Percentiles rank a stretch among this genome's conserved stretches.
Conservation (phyloP, 1,284 basidiomycete genomes). For the Wallemia mellicola region DNA sequence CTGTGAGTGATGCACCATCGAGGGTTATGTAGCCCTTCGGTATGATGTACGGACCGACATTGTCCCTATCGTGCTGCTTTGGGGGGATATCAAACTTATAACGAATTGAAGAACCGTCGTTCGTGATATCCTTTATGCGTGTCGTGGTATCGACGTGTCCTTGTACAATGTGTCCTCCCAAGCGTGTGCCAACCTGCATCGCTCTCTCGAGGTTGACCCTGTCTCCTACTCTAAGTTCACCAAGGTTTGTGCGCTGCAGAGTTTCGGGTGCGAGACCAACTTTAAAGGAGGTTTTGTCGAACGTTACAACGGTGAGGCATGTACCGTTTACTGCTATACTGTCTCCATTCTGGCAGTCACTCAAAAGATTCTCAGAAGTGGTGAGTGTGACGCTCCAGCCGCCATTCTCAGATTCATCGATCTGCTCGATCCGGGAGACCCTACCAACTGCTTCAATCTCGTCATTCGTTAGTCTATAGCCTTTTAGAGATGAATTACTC, state of each 20-base stretch:
- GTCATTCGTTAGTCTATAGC: not conserved
- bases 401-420: constrained; percentile 22
- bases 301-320: constrained; percentile 71
- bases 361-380: constrained; percentile 40
- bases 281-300: constrained; percentile 38
- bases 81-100: constrained; percentile 34
- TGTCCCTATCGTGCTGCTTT: constrained; percentile 9
- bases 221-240: constrained; percentile 46
- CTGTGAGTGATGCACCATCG: constrained; percentile 75
- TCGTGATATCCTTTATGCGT: constrained; percentile 29
- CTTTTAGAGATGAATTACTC: not conserved
- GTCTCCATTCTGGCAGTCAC: constrained; percentile 79
- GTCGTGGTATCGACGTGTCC: constrained; percentile 82
- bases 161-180: constrained; percentile 91
- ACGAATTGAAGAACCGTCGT: constrained; percentile 66
- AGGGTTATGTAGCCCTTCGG: constrained; percentile 90
- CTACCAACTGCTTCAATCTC: constrained; percentile 55
- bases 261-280: constrained; percentile 94
- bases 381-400: constrained; percentile 65
- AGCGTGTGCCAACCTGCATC: constrained; percentile 66
- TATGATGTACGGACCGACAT: constrained; percentile 52
- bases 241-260: constrained; percentile 62
- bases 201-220: constrained; percentile 80
- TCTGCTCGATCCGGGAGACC: constrained; percentile 25
- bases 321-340: constrained; percentile 65